Evolutionary conservation across 106 monocot genomes (phyloP), one percentile per base, ranked within the genome.

Genomic region (Dendrobium chrysotoxum): DNA sequence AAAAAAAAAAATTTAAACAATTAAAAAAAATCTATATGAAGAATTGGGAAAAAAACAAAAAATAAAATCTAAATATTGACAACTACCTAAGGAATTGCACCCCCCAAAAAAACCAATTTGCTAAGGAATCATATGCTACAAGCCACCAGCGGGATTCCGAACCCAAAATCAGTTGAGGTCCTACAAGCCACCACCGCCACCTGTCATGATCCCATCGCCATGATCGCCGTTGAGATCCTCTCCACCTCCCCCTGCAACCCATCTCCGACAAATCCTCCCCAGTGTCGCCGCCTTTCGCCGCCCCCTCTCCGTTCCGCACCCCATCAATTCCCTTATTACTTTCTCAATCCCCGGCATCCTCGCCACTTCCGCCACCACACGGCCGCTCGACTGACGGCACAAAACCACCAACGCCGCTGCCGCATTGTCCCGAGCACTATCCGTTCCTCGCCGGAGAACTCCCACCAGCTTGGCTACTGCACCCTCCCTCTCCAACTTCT

Each of bases 231-330:
- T 50, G 50, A 50, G 70, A 47, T 79, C 80, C 0, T 83, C 83
- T 42, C 80, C 87, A 28, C 80, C 50, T 15, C 46, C 68, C 2
- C 81, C 79, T 12, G 76, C 86, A 0, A 72, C 64, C 88, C 91
- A 91, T 54, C 86, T 75, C 44, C 89, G 89, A 85, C 82, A 91
- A 13, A 91, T 81, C 53, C 89, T 77, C 25, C 91, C 82, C 35
- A 94, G 84, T 7, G 89, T 40, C 3, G 93, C 93, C 3, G 93
- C 93, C 89, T 89, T 94, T 15, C 86, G 84, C 75, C 89, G 28
- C 0, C 84, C 91, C 54, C 89, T 47, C 17, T 78, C 85, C 21
- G 93, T 81, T 6, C 91, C 93, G 11, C 83, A 84, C 20, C 54
- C 81, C 91, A 94, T 91, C 83, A 91, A 26, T 61, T 86, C 89